These are phyloP conservation scores for Amanita polypyramis DNA, from an alignment of 768 basidiomycete genomes.

Conservation along the genomic window DNA sequence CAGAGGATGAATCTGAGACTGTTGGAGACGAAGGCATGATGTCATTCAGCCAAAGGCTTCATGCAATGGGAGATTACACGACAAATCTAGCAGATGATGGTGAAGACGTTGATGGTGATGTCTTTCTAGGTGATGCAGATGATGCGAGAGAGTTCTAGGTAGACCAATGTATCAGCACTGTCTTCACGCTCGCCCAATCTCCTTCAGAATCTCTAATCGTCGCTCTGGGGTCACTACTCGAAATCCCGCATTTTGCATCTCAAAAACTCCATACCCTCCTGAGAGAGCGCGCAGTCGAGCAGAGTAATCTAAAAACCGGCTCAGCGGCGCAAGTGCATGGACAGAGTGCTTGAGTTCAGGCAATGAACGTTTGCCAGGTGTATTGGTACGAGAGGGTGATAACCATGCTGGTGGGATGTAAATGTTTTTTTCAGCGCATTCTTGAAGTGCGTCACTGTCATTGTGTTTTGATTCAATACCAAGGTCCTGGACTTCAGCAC, in stretches of 20 bases:
- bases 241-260: slow-evolving; percentile 75
- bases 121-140: slow-evolving; percentile 78
- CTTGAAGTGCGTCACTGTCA: slow-evolving; percentile 27
- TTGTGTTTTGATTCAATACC: slow-evolving; percentile 30
- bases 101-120: slow-evolving; percentile 63
- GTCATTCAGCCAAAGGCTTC: slow-evolving; percentile 65
- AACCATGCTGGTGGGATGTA: slow-evolving; percentile 71
- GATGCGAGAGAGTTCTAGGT: slow-evolving; percentile 51
- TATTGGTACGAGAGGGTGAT: slow-evolving; percentile 46
- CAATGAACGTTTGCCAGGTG: slow-evolving; percentile 19
- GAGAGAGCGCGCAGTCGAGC: slow-evolving; percentile 69
- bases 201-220: slow-evolving; percentile 61
- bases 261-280: slow-evolving; percentile 74
- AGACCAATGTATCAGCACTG: slow-evolving; percentile 11
- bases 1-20: slow-evolving; percentile 16
- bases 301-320: slow-evolving; percentile 73
- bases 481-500: slow-evolving; percentile 70
- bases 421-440: slow-evolving; percentile 50
- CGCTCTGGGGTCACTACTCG: slow-evolving; percentile 50
- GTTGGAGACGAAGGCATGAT: slow-evolving; percentile 44
- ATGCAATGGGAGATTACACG: slow-evolving; percentile 42
- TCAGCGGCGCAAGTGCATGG: slow-evolving; percentile 66
- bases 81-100: slow-evolving; percentile 54
- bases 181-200: slow-evolving; percentile 62
- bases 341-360: slow-evolving; percentile 52